A percentile compares a stretch with the other conserved stretches of the same genome.
phyloP scores from a whole-genome alignment of 1,284 basidiomycete species.

The Boletus subluridellus region DNA sequence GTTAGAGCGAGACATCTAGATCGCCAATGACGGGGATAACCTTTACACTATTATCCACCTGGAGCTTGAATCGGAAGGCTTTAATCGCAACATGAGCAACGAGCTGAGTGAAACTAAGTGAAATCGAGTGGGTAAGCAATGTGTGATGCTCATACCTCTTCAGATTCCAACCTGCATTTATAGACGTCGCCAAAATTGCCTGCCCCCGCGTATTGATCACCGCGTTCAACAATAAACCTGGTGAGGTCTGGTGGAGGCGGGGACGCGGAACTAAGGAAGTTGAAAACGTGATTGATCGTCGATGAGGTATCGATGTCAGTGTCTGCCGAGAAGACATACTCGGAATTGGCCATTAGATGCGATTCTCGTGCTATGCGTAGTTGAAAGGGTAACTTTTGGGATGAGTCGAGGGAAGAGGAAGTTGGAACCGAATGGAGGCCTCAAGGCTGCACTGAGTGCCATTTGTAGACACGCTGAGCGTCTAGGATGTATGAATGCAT shows the following conservation, averaged over 20 bases:
- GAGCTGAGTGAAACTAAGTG: too few species aligned
- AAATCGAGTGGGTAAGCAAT: too few species aligned
- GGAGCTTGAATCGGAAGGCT: slow-evolving; percentile 1
- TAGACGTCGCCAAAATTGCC: slow-evolving; percentile 10
- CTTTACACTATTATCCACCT: neutral
- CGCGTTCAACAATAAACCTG: neutral
- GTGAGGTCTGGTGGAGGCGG: neutral
- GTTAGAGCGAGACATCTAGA: neutral
- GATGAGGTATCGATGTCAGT: neutral
- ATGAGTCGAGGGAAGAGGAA: neutral
- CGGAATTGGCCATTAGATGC: too few species aligned
- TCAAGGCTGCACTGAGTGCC: neutral
- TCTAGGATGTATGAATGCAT: neutral
- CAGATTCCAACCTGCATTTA: neutral
- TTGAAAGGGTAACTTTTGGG: too few species aligned
- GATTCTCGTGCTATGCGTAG: neutral
- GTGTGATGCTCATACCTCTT: neutral
- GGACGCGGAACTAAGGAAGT: neutral
- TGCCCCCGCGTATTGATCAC: neutral
- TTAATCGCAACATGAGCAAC: slow-evolving; percentile 9
- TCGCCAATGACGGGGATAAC: neutral
- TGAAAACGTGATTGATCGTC: neutral
- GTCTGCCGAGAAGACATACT: neutral
- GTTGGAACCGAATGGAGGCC: neutral
- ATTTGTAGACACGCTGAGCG: neutral